These are phyloP conservation scores for Fusarium irregulare DNA, from an alignment of 2,329 filamentous ascomycete genomes.

Conservation along the genomic window DNA sequence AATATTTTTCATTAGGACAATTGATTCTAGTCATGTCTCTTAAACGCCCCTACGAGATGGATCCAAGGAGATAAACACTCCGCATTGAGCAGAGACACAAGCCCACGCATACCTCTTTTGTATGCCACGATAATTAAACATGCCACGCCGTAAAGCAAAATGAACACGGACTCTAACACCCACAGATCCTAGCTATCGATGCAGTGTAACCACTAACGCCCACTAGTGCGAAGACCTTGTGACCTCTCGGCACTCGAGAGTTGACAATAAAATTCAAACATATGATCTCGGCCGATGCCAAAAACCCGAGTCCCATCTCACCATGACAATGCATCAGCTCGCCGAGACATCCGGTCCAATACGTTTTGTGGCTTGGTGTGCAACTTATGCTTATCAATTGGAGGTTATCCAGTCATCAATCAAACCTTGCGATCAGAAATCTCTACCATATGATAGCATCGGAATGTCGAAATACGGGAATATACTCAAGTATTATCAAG, in stretches of 20 bases:
- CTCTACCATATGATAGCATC: background rate
- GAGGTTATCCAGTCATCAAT: background rate
- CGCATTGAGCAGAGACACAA: background rate
- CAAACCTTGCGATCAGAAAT: background rate
- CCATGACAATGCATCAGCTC: background rate
- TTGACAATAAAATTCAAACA: constrained; percentile 8
- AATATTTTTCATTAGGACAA: background rate
- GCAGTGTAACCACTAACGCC: background rate
- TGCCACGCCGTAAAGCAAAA: background rate
- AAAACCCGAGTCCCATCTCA: constrained; percentile 10
- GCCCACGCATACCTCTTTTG: background rate
- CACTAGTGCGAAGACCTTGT: background rate
- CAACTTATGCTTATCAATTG: background rate
- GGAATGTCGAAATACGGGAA: background rate
- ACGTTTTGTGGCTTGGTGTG: background rate
- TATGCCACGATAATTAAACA: background rate
- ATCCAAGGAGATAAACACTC: background rate
- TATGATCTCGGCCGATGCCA: constrained; percentile 9
- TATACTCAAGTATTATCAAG: background rate
- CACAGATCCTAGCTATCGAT: background rate
- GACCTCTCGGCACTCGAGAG: background rate
- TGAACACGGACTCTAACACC: background rate
- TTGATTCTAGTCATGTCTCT: background rate
- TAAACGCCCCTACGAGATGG: background rate
- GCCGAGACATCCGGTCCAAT: constrained; percentile 15